phyloP scores from a whole-genome alignment of 1,139 yeast species.

The Yarrowia galli region DNA sequence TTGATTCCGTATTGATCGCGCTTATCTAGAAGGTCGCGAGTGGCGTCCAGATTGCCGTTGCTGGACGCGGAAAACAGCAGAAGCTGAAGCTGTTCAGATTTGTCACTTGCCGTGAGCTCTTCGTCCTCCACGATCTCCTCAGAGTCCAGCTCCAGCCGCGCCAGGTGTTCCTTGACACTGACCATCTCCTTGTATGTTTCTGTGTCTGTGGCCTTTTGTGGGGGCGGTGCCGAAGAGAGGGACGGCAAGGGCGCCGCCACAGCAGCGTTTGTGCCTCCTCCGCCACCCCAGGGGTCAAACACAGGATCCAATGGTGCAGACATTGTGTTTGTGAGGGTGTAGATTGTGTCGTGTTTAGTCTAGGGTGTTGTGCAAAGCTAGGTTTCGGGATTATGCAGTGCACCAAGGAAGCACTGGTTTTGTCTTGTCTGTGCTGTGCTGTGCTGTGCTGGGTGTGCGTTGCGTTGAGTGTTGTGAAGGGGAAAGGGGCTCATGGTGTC shows the following conservation, averaged over 20 bases:
- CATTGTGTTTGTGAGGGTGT: background rate
- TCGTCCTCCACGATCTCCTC: slow-evolving; percentile 45
- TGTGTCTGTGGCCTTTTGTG: background rate
- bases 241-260: background rate
- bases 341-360: background rate
- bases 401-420: background rate
- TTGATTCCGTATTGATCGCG: slow-evolving; percentile 45
- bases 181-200: slow-evolving; percentile 35
- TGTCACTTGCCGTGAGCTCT: slow-evolving; percentile 43
- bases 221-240: background rate
- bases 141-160: slow-evolving; percentile 39
- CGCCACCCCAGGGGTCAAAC: slow-evolving; percentile 40
- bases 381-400: slow-evolving; percentile 34
- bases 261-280: background rate
- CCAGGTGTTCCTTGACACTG: slow-evolving; percentile 28
- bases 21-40: slow-evolving; percentile 47
- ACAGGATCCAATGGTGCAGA: slow-evolving; percentile 12
- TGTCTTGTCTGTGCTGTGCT: too few relatives aligned
- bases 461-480: background rate
- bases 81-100: slow-evolving; percentile 45
- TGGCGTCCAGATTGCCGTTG: slow-evolving; percentile 50
- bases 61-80: slow-evolving; percentile 50
- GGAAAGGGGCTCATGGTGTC: background rate
- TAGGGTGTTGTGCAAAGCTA: background rate
- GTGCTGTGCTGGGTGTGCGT: background rate